Evolutionary conservation across 345 rosid species (phyloP).

Genomic region (Psidium friedrichsthalianum): DNA sequence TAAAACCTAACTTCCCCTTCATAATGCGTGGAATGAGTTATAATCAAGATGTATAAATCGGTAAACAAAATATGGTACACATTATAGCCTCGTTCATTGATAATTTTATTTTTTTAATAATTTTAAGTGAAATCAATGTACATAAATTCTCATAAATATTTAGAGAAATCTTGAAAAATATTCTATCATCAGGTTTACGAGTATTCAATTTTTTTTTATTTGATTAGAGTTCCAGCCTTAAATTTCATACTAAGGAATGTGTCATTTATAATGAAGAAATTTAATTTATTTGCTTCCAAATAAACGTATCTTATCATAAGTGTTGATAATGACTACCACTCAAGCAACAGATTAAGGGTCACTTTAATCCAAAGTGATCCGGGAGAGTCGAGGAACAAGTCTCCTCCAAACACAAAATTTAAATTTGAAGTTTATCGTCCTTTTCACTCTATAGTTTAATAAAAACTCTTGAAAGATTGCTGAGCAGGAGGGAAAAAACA

Average conservation of each 20-base stretch:
- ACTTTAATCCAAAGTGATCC: not conserved
- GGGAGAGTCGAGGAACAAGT: not conserved
- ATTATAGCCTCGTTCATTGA: not conserved
- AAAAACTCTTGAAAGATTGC: not conserved
- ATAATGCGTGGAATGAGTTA: not conserved
- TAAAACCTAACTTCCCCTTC: not conserved
- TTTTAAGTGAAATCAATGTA: not conserved
- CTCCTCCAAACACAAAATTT: not conserved
- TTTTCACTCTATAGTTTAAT: not conserved
- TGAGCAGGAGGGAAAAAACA: not conserved
- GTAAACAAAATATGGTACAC: not conserved
- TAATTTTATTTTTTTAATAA: not conserved
- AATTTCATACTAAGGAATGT: rapidly evolving
- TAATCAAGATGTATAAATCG: not conserved
- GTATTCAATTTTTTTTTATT: not conserved
- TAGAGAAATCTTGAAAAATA: not conserved
- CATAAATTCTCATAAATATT: not conserved
- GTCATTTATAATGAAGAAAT: not conserved
- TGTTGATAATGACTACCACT: not conserved
- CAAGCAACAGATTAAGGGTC: not conserved
- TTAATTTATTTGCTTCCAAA: not conserved
- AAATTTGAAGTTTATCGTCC: not conserved
- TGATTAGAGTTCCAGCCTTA: not conserved
- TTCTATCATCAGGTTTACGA: not conserved
- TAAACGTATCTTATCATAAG: not conserved